A percentile compares a stretch with the other conserved stretches of the same genome.
These are phyloP conservation scores for Arctium minus DNA, from an alignment of 129 eudicot species.

Conservation along the genomic window DNA sequence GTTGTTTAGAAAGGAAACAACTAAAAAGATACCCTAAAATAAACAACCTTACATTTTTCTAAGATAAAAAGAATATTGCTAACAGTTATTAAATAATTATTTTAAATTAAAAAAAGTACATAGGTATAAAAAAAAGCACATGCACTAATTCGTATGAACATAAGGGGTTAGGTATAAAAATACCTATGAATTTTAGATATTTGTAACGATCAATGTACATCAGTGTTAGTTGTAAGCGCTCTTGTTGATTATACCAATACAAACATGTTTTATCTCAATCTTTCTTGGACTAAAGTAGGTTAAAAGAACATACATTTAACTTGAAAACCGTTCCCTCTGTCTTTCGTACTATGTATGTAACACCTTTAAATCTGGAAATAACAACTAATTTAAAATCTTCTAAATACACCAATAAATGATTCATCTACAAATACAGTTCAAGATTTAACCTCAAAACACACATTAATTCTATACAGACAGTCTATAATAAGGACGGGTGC, in stretches of 20 bases:
- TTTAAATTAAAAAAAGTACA: no score
- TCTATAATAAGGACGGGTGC: no score
- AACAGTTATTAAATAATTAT: no score
- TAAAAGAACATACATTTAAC: neutral
- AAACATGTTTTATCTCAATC: neutral
- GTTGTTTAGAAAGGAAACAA: neutral
- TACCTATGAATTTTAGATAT: neutral
- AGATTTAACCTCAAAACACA: no score
- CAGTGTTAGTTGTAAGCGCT: neutral
- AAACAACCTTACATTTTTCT: neutral
- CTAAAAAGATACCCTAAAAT: neutral
- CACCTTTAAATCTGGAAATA: no score
- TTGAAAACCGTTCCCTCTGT: neutral
- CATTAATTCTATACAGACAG: no score
- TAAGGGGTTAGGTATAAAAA: neutral
- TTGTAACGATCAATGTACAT: neutral
- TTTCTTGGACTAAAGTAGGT: neutral
- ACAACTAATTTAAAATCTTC: no score
- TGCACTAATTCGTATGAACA: neutral
- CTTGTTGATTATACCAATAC: no score
- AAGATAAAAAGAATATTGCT: neutral
- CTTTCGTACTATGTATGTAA: no score
- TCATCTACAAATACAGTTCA: no score
- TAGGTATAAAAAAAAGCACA: no score
- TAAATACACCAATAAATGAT: no score